A percentile compares a stretch with the other conserved stretches of the same genome.
Conservation (phyloP, 2,329 filamentous ascomycete genomes). For the Mariannaea sp. region DNA sequence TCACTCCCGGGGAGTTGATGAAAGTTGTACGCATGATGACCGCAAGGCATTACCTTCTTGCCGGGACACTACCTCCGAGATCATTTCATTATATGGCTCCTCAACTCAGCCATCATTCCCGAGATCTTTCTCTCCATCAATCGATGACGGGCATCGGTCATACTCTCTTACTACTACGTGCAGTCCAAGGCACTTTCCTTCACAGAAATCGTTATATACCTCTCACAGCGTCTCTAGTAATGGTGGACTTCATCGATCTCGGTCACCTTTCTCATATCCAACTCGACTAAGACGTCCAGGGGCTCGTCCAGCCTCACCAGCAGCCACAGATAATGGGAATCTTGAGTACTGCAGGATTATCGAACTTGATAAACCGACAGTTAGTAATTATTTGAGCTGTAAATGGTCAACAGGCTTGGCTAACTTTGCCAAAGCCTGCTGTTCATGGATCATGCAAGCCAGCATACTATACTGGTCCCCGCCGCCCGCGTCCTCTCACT, state of each 20-base stretch:
- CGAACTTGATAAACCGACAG: slow-evolving; percentile 53
- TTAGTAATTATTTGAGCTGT: slow-evolving; percentile 42
- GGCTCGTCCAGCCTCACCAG: slow-evolving; percentile 54
- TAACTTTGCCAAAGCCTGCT: slow-evolving; percentile 48
- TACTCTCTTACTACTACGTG: slow-evolving; percentile 62
- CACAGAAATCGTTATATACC: slow-evolving; percentile 53
- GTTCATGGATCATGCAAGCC: slow-evolving; percentile 50
- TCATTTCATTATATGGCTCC: slow-evolving; percentile 60
- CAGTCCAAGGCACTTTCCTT: slow-evolving; percentile 52
- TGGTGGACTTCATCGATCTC: slow-evolving; percentile 53
- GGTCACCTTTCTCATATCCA: slow-evolving; percentile 64
- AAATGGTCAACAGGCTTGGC: not conserved
- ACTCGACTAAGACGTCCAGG: slow-evolving; percentile 61
- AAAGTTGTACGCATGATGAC: slow-evolving; percentile 46
- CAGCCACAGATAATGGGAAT: slow-evolving; percentile 52
- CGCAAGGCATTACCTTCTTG: slow-evolving; percentile 53
- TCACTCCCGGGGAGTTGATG: slow-evolving; percentile 40
- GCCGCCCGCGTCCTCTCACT: slow-evolving; percentile 46
- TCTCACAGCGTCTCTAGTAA: slow-evolving; percentile 53
- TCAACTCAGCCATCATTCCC: slow-evolving; percentile 52
- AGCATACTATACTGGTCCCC: slow-evolving; percentile 42
- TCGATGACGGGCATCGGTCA: slow-evolving; percentile 55
- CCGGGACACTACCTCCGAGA: slow-evolving; percentile 58
- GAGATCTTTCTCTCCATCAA: slow-evolving; percentile 49
- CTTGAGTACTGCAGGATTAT: slow-evolving; percentile 57